Conservation (phyloP, 306 rosid species). For the Chamaecrista fasciculata region DNA sequence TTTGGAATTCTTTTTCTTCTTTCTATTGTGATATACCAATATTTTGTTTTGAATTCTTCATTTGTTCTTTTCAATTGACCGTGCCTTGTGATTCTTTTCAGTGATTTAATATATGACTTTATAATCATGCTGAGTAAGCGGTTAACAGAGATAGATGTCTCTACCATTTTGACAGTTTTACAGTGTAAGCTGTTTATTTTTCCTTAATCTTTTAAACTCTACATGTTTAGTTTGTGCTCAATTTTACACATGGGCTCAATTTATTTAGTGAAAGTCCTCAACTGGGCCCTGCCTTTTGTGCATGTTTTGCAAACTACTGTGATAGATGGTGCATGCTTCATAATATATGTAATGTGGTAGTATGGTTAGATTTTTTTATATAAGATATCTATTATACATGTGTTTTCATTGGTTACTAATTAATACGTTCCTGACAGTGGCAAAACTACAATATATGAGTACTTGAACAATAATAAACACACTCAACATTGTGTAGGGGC, state of each 20-base stretch:
- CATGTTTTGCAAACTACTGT: neutral
- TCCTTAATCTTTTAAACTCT: neutral
- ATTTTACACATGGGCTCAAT: neutral
- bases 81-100: conserved; percentile 45
- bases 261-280: neutral
- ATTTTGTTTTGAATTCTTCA: neutral
- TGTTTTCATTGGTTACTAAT: neutral
- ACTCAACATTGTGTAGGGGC: neutral
- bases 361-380: neutral
- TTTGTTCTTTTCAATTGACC: conserved; percentile 31
- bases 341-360: neutral
- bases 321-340: neutral
- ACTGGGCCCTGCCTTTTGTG: neutral
- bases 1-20: too few relatives aligned
- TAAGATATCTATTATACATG: too few relatives aligned
- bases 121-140: conserved; percentile 69
- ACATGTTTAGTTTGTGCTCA: conserved; percentile 13
- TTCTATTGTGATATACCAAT: neutral
- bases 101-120: conserved; percentile 86
- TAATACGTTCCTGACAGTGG: neutral
- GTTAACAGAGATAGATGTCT: conserved; percentile 74
- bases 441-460: neutral
- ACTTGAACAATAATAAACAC: neutral
- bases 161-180: conserved; percentile 69
- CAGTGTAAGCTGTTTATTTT: conserved; percentile 57